A percentile compares a stretch with the other conserved stretches of the same genome.
These are phyloP conservation scores for Aspergillus sp. DNA, from an alignment of 2,329 filamentous ascomycete genomes.

Conservation along the genomic window DNA sequence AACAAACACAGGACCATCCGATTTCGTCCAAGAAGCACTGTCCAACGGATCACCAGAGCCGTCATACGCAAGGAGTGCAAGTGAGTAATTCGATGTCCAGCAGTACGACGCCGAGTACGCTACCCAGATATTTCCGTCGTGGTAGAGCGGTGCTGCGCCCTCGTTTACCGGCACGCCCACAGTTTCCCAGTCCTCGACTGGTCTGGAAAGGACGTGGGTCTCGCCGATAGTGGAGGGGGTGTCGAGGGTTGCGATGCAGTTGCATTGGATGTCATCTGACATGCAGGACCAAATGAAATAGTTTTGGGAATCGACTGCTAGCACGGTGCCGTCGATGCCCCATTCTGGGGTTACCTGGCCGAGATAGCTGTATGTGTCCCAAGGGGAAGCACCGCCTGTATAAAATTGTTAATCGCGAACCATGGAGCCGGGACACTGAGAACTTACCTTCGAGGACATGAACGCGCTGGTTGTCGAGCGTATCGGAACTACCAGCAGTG, in stretches of 20 bases:
- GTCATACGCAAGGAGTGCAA: constrained; percentile 56
- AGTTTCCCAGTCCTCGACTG: constrained; percentile 53
- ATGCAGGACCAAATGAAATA: constrained; percentile 59
- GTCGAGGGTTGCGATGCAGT: constrained; percentile 15
- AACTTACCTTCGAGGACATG: constrained; percentile 52
- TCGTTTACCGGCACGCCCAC: constrained; percentile 55
- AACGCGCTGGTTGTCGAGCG: constrained; percentile 50
- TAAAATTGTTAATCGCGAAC: not conserved
- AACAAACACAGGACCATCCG: constrained; percentile 50
- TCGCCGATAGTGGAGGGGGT: constrained; percentile 37
- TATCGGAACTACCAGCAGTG: constrained; percentile 1
- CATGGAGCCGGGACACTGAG: too few species aligned
- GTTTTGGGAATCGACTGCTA: constrained; percentile 49
- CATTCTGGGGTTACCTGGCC: constrained; percentile 50
- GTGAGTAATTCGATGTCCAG: constrained; percentile 55
- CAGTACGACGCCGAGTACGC: constrained; percentile 58
- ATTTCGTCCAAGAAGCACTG: constrained; percentile 52
- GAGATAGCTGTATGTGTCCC: constrained; percentile 52
- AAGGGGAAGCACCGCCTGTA: constrained; percentile 51
- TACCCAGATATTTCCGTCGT: constrained; percentile 53
- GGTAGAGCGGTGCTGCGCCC: constrained; percentile 55
- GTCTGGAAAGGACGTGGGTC: constrained; percentile 52
- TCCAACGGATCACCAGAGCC: constrained; percentile 49
- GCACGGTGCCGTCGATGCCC: constrained; percentile 56
- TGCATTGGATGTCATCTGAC: constrained; percentile 38